Conservation (phyloP, 495 filamentous ascomycete genomes). For the Venustampulla echinocandica region DNA sequence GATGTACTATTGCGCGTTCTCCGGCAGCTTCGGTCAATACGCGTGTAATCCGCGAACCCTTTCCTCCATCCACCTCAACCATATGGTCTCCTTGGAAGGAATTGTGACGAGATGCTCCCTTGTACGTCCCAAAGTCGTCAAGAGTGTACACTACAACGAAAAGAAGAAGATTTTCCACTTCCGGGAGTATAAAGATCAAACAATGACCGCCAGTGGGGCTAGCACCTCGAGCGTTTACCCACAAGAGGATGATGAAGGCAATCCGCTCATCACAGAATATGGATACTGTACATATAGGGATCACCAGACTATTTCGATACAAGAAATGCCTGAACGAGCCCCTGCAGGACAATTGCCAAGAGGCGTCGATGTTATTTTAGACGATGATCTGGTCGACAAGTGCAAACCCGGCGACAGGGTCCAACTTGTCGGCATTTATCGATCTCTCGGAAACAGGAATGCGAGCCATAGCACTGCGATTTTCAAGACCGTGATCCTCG, state of each 20-base stretch:
- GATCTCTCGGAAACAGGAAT: constrained; percentile 90
- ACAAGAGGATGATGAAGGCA: constrained; percentile 80
- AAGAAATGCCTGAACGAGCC: constrained; percentile 98
- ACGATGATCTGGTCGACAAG: constrained; percentile 92
- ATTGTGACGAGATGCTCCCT: constrained; percentile 96
- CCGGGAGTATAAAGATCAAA: constrained; percentile 88
- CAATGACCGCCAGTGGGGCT: constrained; percentile 83
- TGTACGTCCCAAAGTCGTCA: constrained; percentile 91
- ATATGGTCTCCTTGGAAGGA: constrained; percentile 93
- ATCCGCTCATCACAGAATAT: constrained; percentile 83
- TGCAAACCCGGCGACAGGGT: constrained; percentile 95
- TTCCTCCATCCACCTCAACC: constrained; percentile 80
- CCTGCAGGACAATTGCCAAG: constrained; percentile 93
- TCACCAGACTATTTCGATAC: constrained; percentile 96
- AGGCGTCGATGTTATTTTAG: constrained; percentile 94
- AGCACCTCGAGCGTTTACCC: constrained; percentile 88
- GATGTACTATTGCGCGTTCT: constrained; percentile 88
- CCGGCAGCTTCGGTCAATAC: constrained; percentile 90
- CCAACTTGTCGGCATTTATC: constrained; percentile 88
- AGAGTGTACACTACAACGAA: constrained; percentile 95
- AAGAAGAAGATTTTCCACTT: constrained; percentile 71
- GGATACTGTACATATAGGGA: constrained; percentile 93
- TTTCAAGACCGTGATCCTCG: constrained; percentile 87
- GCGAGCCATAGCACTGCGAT: constrained; percentile 76
- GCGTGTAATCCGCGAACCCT: constrained; percentile 92